These are phyloP conservation scores for Aurantiochytrium sp. DNA, from an alignment of 108 stramenopile species.

Conservation along the genomic window DNA sequence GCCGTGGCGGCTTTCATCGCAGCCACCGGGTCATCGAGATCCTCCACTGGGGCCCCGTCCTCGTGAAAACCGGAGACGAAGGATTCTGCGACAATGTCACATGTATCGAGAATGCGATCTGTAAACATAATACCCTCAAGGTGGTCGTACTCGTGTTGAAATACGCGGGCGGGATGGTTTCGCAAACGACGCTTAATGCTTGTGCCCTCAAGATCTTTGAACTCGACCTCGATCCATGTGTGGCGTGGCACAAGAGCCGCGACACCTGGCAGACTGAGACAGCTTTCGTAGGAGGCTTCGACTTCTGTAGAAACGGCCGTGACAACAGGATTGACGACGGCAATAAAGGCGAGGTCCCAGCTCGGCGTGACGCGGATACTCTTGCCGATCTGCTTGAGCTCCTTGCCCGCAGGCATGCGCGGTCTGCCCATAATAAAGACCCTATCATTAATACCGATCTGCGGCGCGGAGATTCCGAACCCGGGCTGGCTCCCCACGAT, in stretches of 20 bases:
- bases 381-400: background rate
- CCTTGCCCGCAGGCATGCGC: background rate
- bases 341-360: background rate
- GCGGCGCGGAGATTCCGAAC: background rate
- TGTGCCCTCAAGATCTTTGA: background rate
- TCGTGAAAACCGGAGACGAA: background rate
- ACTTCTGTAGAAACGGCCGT: background rate
- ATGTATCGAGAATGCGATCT: background rate
- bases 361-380: background rate
- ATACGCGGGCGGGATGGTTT: background rate
- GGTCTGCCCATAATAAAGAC: background rate
- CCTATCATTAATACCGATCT: background rate
- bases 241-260: background rate
- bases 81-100: background rate
- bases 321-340: slow-evolving; percentile 7
- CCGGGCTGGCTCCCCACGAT: background rate
- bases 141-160: slow-evolving; percentile 10
- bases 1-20: background rate
- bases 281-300: background rate
- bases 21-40: background rate
- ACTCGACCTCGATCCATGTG: background rate
- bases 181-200: background rate
- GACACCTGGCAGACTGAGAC: background rate
- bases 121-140: background rate
- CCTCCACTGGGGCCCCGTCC: background rate